These are phyloP conservation scores for Floccularia luteovirens DNA, from an alignment of 768 basidiomycete genomes.

Conservation along the genomic window DNA sequence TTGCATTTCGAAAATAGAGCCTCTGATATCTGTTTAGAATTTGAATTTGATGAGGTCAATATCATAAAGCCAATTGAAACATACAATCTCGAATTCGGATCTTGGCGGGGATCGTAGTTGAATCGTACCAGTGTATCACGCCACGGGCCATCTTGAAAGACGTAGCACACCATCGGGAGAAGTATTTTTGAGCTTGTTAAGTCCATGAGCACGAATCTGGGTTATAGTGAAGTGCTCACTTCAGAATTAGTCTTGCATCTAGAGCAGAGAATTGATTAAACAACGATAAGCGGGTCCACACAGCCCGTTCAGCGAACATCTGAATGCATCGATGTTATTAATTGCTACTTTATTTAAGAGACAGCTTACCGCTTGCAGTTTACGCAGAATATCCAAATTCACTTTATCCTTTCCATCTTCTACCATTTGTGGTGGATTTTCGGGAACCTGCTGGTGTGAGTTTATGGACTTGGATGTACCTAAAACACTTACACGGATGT, in stretches of 20 bases:
- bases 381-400: conserved; percentile 46
- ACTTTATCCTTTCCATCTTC: conserved; percentile 50
- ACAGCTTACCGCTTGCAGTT: conserved; percentile 41
- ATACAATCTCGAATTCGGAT: conserved; percentile 69
- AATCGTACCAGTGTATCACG: conserved; percentile 82
- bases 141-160: conserved; percentile 93
- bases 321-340: conserved; percentile 15
- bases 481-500: conserved; percentile 35
- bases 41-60: conserved; percentile 3
- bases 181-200: conserved; percentile 68
- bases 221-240: conserved; percentile 39
- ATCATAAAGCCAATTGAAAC: conserved; percentile 16
- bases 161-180: conserved; percentile 77
- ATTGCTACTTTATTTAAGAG: conserved; percentile 1
- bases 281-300: conserved; percentile 86
- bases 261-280: conserved; percentile 70
- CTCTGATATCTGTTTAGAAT: conserved; percentile 78
- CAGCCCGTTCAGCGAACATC: conserved; percentile 68
- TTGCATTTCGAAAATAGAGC: conserved; percentile 83
- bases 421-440: conserved; percentile 52
- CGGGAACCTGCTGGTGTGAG: conserved; percentile 43
- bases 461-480: not conserved
- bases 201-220: not conserved
- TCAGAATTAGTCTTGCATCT: conserved; percentile 67
- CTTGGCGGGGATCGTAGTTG: conserved; percentile 83